phyloP scores from a whole-genome alignment of 2,329 filamentous ascomycete genomes.

The Aphanoascus verrucosus region DNA sequence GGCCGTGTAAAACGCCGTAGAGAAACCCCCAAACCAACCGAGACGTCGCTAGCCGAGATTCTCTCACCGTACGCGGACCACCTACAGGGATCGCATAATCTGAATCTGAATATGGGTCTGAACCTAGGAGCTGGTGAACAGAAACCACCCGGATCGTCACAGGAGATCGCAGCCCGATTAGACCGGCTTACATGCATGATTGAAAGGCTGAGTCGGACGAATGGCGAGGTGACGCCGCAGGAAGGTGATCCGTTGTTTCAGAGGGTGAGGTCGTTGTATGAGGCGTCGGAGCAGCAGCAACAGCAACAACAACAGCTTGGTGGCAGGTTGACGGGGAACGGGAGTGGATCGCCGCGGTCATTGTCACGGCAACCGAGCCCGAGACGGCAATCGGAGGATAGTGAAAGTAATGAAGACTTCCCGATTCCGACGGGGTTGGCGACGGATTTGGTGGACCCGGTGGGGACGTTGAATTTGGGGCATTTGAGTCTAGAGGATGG shows the following conservation, averaged over 20 bases:
- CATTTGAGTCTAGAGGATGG: conserved; percentile 37
- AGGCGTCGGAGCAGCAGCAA: neutral
- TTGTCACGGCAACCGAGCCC: conserved; percentile 25
- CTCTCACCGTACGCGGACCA: conserved; percentile 25
- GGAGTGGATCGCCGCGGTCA: conserved; percentile 4
- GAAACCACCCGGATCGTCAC: conserved; percentile 22
- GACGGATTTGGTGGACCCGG: conserved; percentile 34
- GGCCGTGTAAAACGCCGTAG: conserved; percentile 31
- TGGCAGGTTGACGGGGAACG: neutral
- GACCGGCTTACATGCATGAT: conserved; percentile 38
- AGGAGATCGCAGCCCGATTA: conserved; percentile 35
- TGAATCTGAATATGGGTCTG: too few species aligned
- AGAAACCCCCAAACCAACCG: conserved; percentile 18
- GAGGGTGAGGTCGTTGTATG: conserved; percentile 3
- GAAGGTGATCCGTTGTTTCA: conserved; percentile 12
- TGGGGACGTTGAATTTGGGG: conserved; percentile 33
- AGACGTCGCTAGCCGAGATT: conserved; percentile 22
- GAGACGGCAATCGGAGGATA: conserved; percentile 26
- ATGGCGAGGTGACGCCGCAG: conserved; percentile 21
- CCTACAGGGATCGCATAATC: conserved; percentile 18
- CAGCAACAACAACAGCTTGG: neutral
- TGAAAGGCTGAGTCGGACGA: conserved; percentile 31
- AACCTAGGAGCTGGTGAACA: too few species aligned
- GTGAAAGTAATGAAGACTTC: conserved; percentile 31
- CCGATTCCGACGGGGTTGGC: conserved; percentile 33